Percentiles rank a stretch among this genome's conserved stretches.
Conservation (phyloP, 2,329 filamentous ascomycete genomes). For the Fusarium tuaranense region DNA sequence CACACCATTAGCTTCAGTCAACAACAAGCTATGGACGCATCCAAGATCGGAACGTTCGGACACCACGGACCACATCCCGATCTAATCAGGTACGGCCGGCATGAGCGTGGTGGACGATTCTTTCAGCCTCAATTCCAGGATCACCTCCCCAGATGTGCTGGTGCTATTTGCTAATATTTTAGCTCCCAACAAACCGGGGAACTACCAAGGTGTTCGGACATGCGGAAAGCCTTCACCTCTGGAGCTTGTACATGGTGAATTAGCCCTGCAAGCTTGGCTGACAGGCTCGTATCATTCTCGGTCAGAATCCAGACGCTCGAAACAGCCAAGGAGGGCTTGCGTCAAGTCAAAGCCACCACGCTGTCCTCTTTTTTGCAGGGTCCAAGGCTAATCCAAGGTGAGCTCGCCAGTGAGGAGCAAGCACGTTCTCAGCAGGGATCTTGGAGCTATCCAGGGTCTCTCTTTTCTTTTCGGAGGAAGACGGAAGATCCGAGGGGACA, state of each 20-base stretch:
- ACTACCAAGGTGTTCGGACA: constrained; percentile 3
- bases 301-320: neutral
- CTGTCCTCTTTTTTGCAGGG: constrained; percentile 1
- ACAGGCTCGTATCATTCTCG: constrained; percentile 2
- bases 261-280: neutral
- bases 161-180: constrained; percentile 7
- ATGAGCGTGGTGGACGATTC: constrained; percentile 4
- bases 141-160: neutral
- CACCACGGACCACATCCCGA: constrained; percentile 14
- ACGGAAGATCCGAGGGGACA: constrained; percentile 27
- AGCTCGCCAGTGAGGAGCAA: constrained; percentile 23
- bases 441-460: constrained; percentile 11
- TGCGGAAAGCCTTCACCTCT: constrained; percentile 2
- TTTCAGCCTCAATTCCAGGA: constrained; percentile 27
- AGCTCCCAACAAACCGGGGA: constrained; percentile 2
- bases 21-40: neutral
- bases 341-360: neutral
- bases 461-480: constrained; percentile 27
- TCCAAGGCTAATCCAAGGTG: constrained; percentile 13
- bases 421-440: constrained; percentile 31
- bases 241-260: neutral
- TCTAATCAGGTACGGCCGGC: constrained; percentile 10
- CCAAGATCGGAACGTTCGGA: constrained; percentile 27
- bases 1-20: neutral
- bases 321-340: neutral